Conservation (phyloP, 805 yeast species). For the Diddensiella transvaalensis region DNA sequence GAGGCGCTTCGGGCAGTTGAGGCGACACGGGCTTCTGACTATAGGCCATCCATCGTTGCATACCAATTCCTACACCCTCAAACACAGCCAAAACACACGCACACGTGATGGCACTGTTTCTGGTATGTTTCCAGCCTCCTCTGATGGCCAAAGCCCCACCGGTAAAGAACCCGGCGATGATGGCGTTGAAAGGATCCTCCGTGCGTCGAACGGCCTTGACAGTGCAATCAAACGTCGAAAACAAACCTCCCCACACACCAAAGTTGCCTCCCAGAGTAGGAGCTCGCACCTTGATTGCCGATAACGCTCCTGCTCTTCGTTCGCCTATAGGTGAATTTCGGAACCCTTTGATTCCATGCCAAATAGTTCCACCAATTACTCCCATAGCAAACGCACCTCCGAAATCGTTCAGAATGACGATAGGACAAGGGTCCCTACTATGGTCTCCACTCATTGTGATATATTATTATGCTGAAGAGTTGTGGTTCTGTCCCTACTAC, state of each 20-base stretch:
- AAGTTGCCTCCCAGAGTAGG: slow-evolving; percentile 99
- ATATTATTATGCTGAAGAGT: no score
- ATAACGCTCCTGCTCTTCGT: slow-evolving; percentile 81
- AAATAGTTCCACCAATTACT: slow-evolving; percentile 93
- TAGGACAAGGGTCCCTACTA: slow-evolving; percentile 98
- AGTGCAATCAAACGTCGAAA: slow-evolving; percentile 91
- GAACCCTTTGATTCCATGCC: slow-evolving; percentile 99
- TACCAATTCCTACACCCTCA: slow-evolving; percentile 97
- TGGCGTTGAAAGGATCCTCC: slow-evolving; percentile 98
- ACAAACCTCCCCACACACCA: slow-evolving; percentile 99
- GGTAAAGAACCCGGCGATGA: slow-evolving; percentile 94
- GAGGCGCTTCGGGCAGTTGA: slow-evolving; percentile 30
- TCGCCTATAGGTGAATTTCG: slow-evolving; percentile 96
- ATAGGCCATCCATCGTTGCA: slow-evolving; percentile 85
- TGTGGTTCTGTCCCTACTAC: not conserved
- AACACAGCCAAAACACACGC: slow-evolving; percentile 94
- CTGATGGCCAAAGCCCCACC: slow-evolving; percentile 98
- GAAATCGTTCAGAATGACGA: slow-evolving; percentile 91
- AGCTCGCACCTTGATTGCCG: slow-evolving; percentile 92
- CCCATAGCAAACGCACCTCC: slow-evolving; percentile 99
- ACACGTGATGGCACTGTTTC: slow-evolving; percentile 96
- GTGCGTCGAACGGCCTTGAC: slow-evolving; percentile 94
- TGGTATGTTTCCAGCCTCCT: slow-evolving; percentile 97
- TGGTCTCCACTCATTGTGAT: slow-evolving; percentile 72
- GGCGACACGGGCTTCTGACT: slow-evolving; percentile 60